These are phyloP conservation scores for Sarocladium brachiariae DNA, from an alignment of 2,329 filamentous ascomycete genomes.

Conservation along the genomic window DNA sequence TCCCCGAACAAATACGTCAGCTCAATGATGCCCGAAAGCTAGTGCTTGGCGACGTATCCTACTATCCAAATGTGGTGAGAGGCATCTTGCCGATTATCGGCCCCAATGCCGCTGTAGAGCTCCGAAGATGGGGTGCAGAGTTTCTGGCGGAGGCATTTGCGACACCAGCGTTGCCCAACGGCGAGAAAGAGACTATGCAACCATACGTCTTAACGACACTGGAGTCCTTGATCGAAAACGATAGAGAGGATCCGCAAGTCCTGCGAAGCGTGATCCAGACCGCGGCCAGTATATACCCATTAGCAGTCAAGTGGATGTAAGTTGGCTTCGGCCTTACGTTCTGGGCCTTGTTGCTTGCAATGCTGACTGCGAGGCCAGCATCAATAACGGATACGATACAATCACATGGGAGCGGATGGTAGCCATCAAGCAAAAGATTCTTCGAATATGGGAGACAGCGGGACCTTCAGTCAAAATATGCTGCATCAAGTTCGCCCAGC, in stretches of 20 bases:
- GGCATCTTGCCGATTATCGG: slow-evolving; percentile 90
- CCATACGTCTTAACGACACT: slow-evolving; percentile 73
- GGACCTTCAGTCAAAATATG: slow-evolving; percentile 74
- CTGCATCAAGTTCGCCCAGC: slow-evolving; percentile 96
- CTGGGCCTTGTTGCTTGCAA: no score
- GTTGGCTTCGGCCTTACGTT: no score
- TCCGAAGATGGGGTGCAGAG: slow-evolving; percentile 92
- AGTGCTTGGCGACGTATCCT: slow-evolving; percentile 76
- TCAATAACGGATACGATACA: slow-evolving; percentile 76
- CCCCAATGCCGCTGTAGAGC: slow-evolving; percentile 64
- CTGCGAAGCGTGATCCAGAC: slow-evolving; percentile 83
- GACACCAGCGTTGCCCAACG: slow-evolving; percentile 70
- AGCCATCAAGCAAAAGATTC: slow-evolving; percentile 80
- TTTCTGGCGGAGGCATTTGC: slow-evolving; percentile 96
- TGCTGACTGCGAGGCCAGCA: slow-evolving; percentile 46
- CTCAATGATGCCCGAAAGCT: slow-evolving; percentile 86
- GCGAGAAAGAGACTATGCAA: slow-evolving; percentile 75
- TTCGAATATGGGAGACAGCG: slow-evolving; percentile 81
- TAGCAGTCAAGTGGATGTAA: slow-evolving; percentile 91
- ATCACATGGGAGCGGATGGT: slow-evolving; percentile 83
- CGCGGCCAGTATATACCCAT: slow-evolving; percentile 84
- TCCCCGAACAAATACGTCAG: slow-evolving; percentile 75
- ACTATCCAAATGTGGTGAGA: slow-evolving; percentile 87
- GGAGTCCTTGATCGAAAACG: slow-evolving; percentile 60
- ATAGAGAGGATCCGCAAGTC: slow-evolving; percentile 71